Evolutionary conservation across 2,329 filamentous ascomycete genomes (phyloP).

Genomic region (Sclerotinia spermophila): DNA sequence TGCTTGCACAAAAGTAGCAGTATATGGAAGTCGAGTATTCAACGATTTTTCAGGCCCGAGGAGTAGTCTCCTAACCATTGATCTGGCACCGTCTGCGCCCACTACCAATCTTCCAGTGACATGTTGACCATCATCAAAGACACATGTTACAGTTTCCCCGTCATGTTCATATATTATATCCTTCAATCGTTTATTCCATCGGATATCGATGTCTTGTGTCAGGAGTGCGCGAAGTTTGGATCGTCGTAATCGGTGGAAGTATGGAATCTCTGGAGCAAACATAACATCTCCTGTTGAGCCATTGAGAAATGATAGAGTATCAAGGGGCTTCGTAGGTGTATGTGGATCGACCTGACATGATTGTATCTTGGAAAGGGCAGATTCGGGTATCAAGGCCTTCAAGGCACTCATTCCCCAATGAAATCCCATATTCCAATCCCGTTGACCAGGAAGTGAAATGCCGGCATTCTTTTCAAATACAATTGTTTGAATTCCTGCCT

Average conservation of each 20-base stretch:
- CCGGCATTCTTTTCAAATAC: conserved; percentile 33
- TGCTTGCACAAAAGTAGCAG: conserved; percentile 44
- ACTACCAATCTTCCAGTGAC: conserved; percentile 35
- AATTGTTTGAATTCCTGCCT: conserved; percentile 27
- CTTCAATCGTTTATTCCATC: conserved; percentile 41
- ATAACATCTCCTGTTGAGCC: conserved; percentile 37
- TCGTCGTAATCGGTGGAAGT: conserved; percentile 38
- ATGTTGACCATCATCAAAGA: conserved; percentile 37
- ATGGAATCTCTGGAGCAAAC: conserved; percentile 28
- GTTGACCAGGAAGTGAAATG: conserved; percentile 27
- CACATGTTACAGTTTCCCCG: conserved; percentile 31
- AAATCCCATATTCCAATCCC: conserved; percentile 41
- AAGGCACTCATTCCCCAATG: conserved; percentile 38
- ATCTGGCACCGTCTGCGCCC: conserved; percentile 39
- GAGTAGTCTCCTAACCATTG: conserved; percentile 33
- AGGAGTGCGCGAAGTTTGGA: conserved; percentile 40
- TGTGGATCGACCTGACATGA: conserved; percentile 36
- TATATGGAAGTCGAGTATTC: conserved; percentile 42
- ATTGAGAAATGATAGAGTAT: conserved; percentile 37
- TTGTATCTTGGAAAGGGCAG: conserved; percentile 33
- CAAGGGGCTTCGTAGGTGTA: conserved; percentile 31
- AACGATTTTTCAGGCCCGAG: conserved; percentile 34
- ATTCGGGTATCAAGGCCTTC: conserved; percentile 35
- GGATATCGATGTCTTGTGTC: conserved; percentile 38
- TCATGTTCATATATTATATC: conserved; percentile 36